phyloP scores from a whole-genome alignment of 306 rosid species.

The Cicer bijugum region DNA sequence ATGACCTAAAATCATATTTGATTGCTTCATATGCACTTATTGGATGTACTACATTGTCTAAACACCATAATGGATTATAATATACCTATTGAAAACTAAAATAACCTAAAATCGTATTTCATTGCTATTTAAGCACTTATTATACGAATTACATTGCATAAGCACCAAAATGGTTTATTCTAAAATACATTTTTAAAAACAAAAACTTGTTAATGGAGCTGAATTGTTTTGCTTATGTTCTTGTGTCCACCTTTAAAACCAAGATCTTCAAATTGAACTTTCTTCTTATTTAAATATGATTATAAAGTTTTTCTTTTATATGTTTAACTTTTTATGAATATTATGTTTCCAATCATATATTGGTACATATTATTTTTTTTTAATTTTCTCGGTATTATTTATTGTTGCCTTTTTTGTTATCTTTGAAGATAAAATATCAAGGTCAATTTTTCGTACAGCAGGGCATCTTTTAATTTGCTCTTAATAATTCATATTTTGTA shows the following conservation, averaged over 20 bases:
- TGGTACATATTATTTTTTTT: background rate
- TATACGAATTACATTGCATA: no score
- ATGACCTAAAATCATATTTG: no score
- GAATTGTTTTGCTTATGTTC: constrained; percentile 2
- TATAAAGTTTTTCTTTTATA: constrained; percentile 10
- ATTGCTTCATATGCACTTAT: no score
- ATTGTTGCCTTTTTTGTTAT: constrained; percentile 10
- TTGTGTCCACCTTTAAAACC: background rate
- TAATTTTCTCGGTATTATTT: constrained; percentile 29
- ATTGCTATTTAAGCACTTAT: no score
- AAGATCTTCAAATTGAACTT: constrained; percentile 33
- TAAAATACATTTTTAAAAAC: no score
- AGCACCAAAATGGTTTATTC: no score
- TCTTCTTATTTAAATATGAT: constrained; percentile 42
- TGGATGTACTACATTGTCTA: no score
- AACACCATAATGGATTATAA: no score
- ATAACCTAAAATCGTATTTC: no score
- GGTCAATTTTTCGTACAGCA: constrained; percentile 25
- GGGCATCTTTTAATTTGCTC: constrained; percentile 3
- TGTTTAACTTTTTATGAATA: constrained; percentile 31
- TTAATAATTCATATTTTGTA: background rate
- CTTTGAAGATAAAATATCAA: constrained; percentile 35
- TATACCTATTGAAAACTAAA: no score
- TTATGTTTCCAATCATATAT: constrained; percentile 41
- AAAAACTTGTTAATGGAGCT: background rate